phyloP scores from a whole-genome alignment of 768 basidiomycete genomes.

The Agrocybe chaxingu region DNA sequence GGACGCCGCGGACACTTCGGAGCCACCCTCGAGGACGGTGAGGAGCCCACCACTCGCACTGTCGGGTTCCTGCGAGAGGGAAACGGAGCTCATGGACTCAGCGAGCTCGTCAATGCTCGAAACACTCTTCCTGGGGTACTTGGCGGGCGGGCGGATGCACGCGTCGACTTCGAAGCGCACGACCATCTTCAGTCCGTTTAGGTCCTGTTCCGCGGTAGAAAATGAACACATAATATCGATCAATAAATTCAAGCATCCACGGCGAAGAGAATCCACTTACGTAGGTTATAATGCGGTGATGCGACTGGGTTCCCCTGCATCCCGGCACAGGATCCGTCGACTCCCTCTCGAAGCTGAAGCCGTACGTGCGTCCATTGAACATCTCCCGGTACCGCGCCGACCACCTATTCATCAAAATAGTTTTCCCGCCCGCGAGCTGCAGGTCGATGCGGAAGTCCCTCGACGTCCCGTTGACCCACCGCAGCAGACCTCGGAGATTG shows the following conservation, averaged over 20 bases:
- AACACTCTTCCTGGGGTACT: slow-evolving; percentile 20
- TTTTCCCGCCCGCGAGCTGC: slow-evolving; percentile 55
- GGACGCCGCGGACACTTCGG: slow-evolving; percentile 36
- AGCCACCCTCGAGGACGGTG: slow-evolving; percentile 28
- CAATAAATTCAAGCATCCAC: not conserved
- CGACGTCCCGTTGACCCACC: slow-evolving; percentile 45
- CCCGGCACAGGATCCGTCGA: slow-evolving; percentile 45
- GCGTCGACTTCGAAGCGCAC: slow-evolving; percentile 60
- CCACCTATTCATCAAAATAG: slow-evolving; percentile 64
- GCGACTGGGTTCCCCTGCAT: slow-evolving; percentile 50
- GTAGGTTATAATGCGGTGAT: slow-evolving; percentile 62
- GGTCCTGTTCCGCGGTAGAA: slow-evolving; percentile 35
- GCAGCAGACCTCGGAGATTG: slow-evolving; percentile 56
- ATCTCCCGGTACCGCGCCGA: slow-evolving; percentile 33
- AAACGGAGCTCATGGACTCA: slow-evolving; percentile 28
- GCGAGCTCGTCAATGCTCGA: slow-evolving; percentile 34
- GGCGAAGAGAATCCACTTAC: slow-evolving; percentile 34
- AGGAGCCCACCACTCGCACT: slow-evolving; percentile 14
- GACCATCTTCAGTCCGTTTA: slow-evolving; percentile 55
- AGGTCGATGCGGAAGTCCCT: slow-evolving; percentile 67
- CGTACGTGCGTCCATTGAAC: slow-evolving; percentile 43
- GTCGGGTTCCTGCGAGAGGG: slow-evolving; percentile 19
- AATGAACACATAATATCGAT: not conserved
- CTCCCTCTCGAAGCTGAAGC: slow-evolving; percentile 59
- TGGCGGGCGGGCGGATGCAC: slow-evolving; percentile 27